Percentiles rank a stretch among this genome's conserved stretches.
phyloP scores from a whole-genome alignment of 225 moss, liverwort and hornwort species.

The Pseudisothecium myosuroides region DNA sequence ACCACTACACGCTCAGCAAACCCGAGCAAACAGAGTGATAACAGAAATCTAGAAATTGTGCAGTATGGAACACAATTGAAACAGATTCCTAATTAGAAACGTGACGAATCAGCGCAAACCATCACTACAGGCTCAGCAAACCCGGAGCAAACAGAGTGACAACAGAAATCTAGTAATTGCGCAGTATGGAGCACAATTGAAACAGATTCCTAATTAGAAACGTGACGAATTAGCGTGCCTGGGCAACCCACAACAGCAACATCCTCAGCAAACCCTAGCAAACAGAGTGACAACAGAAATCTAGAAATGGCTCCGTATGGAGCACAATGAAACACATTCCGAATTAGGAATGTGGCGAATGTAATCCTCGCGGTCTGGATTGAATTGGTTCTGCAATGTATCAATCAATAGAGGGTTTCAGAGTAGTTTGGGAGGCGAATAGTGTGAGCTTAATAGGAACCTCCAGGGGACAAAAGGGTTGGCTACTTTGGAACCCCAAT shows the following conservation, averaged over 20 bases:
- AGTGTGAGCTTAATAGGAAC: background rate
- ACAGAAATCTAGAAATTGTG: background rate
- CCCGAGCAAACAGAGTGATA: background rate
- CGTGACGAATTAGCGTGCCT: background rate
- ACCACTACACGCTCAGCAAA: background rate
- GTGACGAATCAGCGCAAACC: background rate
- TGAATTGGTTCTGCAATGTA: background rate
- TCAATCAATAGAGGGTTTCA: too few relatives aligned
- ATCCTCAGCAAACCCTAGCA: background rate
- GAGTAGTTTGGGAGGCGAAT: background rate
- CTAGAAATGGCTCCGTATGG: background rate
- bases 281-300: background rate
- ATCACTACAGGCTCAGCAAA: background rate
- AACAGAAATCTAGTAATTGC: background rate
- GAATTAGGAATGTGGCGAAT: background rate
- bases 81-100: background rate
- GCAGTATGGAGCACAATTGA: background rate
- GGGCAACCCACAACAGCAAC: too few relatives aligned
- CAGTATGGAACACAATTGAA: background rate
- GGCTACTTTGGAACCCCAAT: background rate
- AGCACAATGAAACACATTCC: background rate
- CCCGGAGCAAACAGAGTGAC: background rate
- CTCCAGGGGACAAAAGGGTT: background rate
- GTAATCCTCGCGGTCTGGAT: background rate
- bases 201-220: background rate